A percentile compares a stretch with the other conserved stretches of the same genome.
phyloP scores from a whole-genome alignment of 768 basidiomycete species.

The Coprinopsis sp. region DNA sequence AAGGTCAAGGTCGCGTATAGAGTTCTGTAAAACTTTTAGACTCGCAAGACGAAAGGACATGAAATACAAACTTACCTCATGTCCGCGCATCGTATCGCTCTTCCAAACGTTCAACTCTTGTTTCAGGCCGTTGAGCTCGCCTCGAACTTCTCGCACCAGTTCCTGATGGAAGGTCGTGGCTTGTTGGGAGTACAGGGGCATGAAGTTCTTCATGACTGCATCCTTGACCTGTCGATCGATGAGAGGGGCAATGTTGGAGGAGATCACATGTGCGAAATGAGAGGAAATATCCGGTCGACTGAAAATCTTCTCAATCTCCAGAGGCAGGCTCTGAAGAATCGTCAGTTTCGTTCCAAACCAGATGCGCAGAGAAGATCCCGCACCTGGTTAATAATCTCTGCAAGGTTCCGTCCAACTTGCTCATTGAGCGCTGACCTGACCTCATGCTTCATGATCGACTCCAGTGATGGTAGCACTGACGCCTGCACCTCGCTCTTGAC shows the following conservation, averaged over 20 bases:
- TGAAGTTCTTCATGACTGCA: conserved; percentile 62
- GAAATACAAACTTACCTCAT: conserved; percentile 54
- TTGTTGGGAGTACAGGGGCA: conserved; percentile 73
- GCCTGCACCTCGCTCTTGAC: conserved; percentile 82
- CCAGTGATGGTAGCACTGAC: conserved; percentile 78
- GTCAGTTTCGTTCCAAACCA: conserved; percentile 9
- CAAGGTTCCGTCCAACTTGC: conserved; percentile 69
- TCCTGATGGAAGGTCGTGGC: conserved; percentile 78
- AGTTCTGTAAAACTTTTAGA: conserved; percentile 37
- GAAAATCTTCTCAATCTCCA: conserved; percentile 75
- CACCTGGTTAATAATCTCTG: conserved; percentile 72
- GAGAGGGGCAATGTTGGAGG: conserved; percentile 65
- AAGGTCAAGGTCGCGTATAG: conserved; percentile 79
- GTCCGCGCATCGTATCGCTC: conserved; percentile 66
- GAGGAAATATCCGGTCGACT: conserved; percentile 70
- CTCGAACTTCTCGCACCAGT: conserved; percentile 65
- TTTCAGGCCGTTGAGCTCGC: conserved; percentile 73
- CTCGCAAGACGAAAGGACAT: background rate
- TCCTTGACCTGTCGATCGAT: conserved; percentile 84
- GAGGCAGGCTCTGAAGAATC: conserved; percentile 58
- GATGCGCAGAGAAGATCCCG: conserved; percentile 18
- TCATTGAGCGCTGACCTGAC: conserved; percentile 74
- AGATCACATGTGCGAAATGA: conserved; percentile 73
- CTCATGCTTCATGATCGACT: conserved; percentile 77
- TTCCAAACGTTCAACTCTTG: conserved; percentile 81